Evolutionary conservation across 1,139 yeast genomes (phyloP).

Genomic region (Yamadazyma atlantica): DNA sequence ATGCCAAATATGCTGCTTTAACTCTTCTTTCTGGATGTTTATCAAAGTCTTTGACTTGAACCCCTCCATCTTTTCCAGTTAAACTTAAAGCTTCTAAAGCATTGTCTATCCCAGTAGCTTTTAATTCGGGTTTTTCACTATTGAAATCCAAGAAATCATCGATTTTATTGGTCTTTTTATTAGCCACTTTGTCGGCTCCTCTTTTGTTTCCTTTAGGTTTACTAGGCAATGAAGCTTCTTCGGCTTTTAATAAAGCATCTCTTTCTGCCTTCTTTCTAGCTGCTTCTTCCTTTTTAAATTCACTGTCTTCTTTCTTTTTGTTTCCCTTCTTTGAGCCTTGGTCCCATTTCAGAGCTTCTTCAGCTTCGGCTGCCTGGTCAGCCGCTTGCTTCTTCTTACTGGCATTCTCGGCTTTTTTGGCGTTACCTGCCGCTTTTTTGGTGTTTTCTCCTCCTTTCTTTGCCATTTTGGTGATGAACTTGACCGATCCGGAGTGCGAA

Average conservation of each 20-base stretch:
- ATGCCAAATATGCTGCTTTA: conserved; percentile 77
- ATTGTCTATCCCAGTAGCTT: conserved; percentile 74
- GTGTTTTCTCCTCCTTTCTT: conserved; percentile 59
- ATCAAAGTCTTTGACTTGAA: conserved; percentile 64
- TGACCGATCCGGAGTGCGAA: too few relatives aligned
- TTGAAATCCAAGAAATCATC: conserved; percentile 60
- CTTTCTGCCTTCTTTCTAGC: conserved; percentile 65
- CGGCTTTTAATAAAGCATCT: conserved; percentile 58
- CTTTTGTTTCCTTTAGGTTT: conserved; percentile 57
- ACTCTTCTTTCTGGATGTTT: conserved; percentile 89
- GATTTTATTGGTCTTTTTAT: conserved; percentile 61
- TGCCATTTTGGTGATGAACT: conserved; percentile 45
- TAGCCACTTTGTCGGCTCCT: conserved; percentile 72
- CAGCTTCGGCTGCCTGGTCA: conserved; percentile 46
- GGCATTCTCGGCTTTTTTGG: conserved; percentile 68
- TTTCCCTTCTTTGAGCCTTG: conserved; percentile 70
- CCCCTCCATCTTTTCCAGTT: conserved; percentile 55
- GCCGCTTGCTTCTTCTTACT: conserved; percentile 60
- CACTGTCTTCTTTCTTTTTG: conserved; percentile 67
- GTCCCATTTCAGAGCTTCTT: conserved; percentile 68
- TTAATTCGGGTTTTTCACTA: conserved; percentile 51
- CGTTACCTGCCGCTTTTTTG: conserved; percentile 69
- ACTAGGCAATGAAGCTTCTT: conserved; percentile 60
- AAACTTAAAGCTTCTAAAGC: conserved; percentile 78
- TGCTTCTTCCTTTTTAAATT: conserved; percentile 61